Conservation (phyloP, 139 green algal genomes). For the Edaphochlamys debaryana region DNA sequence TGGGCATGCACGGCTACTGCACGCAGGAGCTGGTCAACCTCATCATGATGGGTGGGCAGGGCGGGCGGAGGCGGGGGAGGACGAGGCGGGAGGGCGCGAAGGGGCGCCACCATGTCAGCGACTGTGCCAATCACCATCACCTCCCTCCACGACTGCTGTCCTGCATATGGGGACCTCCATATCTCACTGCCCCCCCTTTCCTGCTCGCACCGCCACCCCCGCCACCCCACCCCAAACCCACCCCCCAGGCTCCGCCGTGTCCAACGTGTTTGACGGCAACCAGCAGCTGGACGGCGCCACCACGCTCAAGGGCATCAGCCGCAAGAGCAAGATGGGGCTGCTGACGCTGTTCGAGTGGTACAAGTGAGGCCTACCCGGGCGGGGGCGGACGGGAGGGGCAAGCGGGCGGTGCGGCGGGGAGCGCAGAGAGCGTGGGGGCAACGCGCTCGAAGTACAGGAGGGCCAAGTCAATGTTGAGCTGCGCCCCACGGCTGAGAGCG, state of each 20-base stretch:
- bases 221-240: neutral
- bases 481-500: too few species aligned
- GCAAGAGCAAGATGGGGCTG: conserved; percentile 58
- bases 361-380: conserved; percentile 53
- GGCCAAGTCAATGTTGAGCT: too few species aligned
- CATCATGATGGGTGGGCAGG: conserved; percentile 48
- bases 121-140: too few species aligned
- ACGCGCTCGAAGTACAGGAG: too few species aligned
- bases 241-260: conserved; percentile 49
- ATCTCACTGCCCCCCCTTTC: too few species aligned
- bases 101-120: too few species aligned
- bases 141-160: too few species aligned
- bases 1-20: conserved; percentile 70
- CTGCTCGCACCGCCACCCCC: too few species aligned
- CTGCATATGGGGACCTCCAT: too few species aligned
- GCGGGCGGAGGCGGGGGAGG: neutral
- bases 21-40: conserved; percentile 78
- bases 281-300: conserved; percentile 49
- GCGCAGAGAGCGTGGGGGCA: too few species aligned
- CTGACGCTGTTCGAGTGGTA: conserved; percentile 82
- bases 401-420: neutral
- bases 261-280: conserved; percentile 75
- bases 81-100: neutral
- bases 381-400: too few species aligned
- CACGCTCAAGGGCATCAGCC: conserved; percentile 56